A percentile compares a stretch with the other conserved stretches of the same genome.
Evolutionary conservation across 139 green algal species (phyloP).

Genomic region (Chlamydomonas sphaeroides): DNA sequence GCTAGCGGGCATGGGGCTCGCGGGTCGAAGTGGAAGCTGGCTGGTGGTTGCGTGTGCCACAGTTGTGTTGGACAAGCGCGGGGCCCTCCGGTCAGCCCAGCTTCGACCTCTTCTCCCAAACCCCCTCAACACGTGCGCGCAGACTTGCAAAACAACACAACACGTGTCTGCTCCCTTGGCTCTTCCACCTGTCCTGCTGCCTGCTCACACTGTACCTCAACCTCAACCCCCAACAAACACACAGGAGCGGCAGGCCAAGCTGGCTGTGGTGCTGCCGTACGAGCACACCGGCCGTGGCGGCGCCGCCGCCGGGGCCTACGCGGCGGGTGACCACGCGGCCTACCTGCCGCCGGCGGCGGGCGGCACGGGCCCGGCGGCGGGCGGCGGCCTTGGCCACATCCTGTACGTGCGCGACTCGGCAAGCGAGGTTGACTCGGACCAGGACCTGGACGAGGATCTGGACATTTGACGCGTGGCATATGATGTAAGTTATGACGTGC

Average conservation of each 20-base stretch:
- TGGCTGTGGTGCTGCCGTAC: constrained; percentile 76
- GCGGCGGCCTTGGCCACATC: constrained; percentile 71
- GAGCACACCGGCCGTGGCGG: constrained; percentile 72
- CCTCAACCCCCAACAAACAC: no score
- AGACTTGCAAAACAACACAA: no score
- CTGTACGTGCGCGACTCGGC: constrained; percentile 81
- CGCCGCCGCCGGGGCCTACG: constrained; percentile 27
- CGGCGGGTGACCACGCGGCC: constrained; percentile 59
- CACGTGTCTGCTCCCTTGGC: no score
- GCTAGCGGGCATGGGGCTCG: no score
- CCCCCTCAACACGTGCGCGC: no score
- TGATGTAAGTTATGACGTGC: no score
- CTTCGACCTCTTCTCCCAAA: no score
- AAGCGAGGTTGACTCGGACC: constrained; percentile 79
- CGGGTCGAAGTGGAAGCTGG: no score
- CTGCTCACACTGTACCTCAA: neutral
- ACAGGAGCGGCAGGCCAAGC: constrained; percentile 62
- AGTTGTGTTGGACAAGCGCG: no score
- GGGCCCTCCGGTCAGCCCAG: no score
- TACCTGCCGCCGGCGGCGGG: constrained; percentile 77
- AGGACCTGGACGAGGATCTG: constrained; percentile 86
- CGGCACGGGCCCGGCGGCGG: constrained; percentile 41
- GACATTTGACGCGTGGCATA: constrained; percentile 76
- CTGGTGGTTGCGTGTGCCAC: no score
- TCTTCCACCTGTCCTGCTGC: neutral